A percentile compares a stretch with the other conserved stretches of the same genome.
Evolutionary conservation across 2,329 filamentous ascomycete species (phyloP).

Genomic region (Xylaria arbuscula): DNA sequence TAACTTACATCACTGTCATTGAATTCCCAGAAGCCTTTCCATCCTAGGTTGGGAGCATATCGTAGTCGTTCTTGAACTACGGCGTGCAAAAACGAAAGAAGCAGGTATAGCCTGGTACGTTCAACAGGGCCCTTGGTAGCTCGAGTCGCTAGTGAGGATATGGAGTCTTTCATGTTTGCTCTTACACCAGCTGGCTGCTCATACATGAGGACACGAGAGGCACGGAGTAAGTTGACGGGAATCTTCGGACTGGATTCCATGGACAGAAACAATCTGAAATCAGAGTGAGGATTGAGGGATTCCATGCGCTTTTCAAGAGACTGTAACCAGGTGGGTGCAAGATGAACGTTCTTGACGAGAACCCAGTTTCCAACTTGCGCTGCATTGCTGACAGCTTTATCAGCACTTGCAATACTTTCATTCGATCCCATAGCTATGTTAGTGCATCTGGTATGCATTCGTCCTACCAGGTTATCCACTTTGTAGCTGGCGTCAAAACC

Average conservation of each 20-base stretch:
- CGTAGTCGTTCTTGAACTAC: conserved; percentile 94
- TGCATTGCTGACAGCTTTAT: conserved; percentile 94
- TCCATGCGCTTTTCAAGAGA: conserved; percentile 97
- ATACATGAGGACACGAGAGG: conserved; percentile 95
- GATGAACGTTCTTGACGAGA: conserved; percentile 97
- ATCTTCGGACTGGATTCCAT: conserved; percentile 99
- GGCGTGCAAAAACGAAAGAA: conserved; percentile 94
- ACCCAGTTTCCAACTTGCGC: conserved; percentile 96
- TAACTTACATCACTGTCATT: conserved; percentile 95
- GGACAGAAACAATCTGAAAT: conserved; percentile 95
- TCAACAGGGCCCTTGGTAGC: conserved; percentile 88
- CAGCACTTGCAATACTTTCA: conserved; percentile 89
- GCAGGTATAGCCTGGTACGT: conserved; percentile 86
- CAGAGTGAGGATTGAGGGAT: conserved; percentile 89
- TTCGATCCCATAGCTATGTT: conserved; percentile 99
- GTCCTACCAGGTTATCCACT: conserved; percentile 92
- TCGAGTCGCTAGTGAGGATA: conserved; percentile 82
- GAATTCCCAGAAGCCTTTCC: conserved; percentile 99
- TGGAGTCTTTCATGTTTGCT: conserved; percentile 98
- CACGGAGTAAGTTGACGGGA: conserved; percentile 92
- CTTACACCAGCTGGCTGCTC: conserved; percentile 96
- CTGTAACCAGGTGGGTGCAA: conserved; percentile 95
- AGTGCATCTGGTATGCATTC: conserved; percentile 82
- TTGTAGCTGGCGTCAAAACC: conserved; percentile 99
- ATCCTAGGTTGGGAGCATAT: conserved; percentile 92